Evolutionary conservation across 2,329 filamentous ascomycete species (phyloP).

Genomic region (Ophiocordyceps australis): DNA sequence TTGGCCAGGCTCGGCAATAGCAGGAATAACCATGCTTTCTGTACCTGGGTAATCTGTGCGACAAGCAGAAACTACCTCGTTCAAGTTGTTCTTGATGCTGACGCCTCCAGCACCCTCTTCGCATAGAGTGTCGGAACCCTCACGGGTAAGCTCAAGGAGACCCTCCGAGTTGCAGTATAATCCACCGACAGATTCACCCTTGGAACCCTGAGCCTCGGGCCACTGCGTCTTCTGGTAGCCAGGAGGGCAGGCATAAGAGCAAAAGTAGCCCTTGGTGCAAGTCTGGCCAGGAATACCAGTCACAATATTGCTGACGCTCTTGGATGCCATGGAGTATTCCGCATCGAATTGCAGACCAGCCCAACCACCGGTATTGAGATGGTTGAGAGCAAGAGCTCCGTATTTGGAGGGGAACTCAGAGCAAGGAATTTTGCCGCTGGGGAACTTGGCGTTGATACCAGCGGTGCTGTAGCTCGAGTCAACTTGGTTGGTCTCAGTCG

Average conservation of each 20-base stretch:
- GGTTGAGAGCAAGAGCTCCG: constrained; percentile 54
- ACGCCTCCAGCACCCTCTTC: constrained; percentile 53
- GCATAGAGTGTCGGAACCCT: constrained; percentile 52
- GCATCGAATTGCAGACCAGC: constrained; percentile 55
- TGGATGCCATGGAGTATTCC: constrained; percentile 22
- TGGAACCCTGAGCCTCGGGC: constrained; percentile 59
- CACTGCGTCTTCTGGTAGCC: constrained; percentile 91
- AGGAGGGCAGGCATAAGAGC: constrained; percentile 83
- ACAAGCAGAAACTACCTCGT: constrained; percentile 54
- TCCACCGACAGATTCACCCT: constrained; percentile 75
- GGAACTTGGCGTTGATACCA: constrained; percentile 53
- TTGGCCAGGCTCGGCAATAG: constrained; percentile 41
- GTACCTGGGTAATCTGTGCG: constrained; percentile 92
- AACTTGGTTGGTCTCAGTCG: constrained; percentile 6
- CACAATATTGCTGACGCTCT: constrained; percentile 45
- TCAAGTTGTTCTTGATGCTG: constrained; percentile 57
- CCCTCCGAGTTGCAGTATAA: constrained; percentile 58
- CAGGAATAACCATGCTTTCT: constrained; percentile 72
- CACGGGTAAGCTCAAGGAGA: constrained; percentile 62
- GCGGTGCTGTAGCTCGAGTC: constrained; percentile 12
- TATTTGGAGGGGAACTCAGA: constrained; percentile 60
- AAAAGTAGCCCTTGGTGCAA: constrained; percentile 51
- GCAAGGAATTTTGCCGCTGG: constrained; percentile 56
- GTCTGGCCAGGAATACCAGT: constrained; percentile 40
- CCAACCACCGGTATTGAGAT: constrained; percentile 58